Evolutionary conservation across 805 yeast genomes (phyloP), one percentile per base, ranked within the genome.

Genomic region (Ogataea ramenticola): DNA sequence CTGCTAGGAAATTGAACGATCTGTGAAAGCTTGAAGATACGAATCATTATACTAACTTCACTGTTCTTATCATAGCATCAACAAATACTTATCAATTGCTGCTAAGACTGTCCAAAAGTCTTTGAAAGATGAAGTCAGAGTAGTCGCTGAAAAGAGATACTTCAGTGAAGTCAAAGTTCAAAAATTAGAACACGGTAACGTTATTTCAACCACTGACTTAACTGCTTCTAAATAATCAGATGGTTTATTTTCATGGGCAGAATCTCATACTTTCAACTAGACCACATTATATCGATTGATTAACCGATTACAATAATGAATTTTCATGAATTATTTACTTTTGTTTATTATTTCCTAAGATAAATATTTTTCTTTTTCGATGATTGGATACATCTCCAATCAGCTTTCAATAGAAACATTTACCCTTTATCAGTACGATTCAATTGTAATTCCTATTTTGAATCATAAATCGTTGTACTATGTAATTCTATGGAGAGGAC

Each of bases 71-170:
- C 39, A 39, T 50, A 77, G 84, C 53, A 80, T 84, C 74, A 87
- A 86, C 84, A 86, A 82, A 67, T 91, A 91, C 70, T 75, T 90
- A 67, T 79, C 96, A 54, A 76, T 91, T 62, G 86, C 96, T 61
- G 96, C 96, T 61, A 80, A 80, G 65, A 78, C 95, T 50, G 79
- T 88, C 56, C 88, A 97, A 74, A 73, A 75, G 58, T 82, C 96
- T 42, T 79, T 91, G 65, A 91, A 91, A 75, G 80, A 89, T 52
- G 96, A 90, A 60, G 66, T 79, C 62, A 86, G 84, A 66, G 84
- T 78, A 51, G 76, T 72, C 49, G 84, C 83, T 53, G 77, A 79
- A 59, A 77, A 74, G 65, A 86, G 95, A 74, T 82, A 82, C 55
- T 52, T 67, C 59, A 67, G 85, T 51, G 98, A 91, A 61, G 85